Evolutionary conservation across 2,329 filamentous ascomycete species (phyloP).

Genomic region (Paradendryphiella salina): DNA sequence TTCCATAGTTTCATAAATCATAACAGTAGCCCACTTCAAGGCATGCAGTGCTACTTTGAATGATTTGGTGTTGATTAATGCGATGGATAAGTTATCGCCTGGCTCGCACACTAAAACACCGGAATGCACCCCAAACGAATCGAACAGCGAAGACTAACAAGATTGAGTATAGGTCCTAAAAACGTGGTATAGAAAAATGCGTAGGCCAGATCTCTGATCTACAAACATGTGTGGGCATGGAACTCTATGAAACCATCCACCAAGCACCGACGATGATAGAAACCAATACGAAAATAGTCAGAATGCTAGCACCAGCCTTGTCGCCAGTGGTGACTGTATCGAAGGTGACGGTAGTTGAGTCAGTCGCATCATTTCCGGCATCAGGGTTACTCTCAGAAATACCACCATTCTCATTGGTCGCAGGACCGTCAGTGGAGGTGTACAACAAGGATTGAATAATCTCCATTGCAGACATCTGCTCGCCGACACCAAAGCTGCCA

Average conservation of each 20-base stretch:
- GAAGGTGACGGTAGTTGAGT: constrained; percentile 31
- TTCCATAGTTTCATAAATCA: too few relatives aligned
- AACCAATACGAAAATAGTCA: constrained; percentile 62
- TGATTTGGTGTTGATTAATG: background rate
- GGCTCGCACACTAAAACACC: background rate
- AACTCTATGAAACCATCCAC: constrained; percentile 54
- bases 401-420: constrained; percentile 58
- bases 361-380: constrained; percentile 43
- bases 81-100: background rate
- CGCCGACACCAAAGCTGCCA: constrained; percentile 57
- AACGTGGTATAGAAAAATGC: background rate
- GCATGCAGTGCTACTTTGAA: background rate
- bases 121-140: background rate
- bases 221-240: constrained; percentile 1
- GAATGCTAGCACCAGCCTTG: constrained; percentile 67
- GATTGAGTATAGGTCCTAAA: background rate
- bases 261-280: constrained; percentile 60
- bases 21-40: too few relatives aligned
- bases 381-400: constrained; percentile 54
- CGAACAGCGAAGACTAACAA: background rate
- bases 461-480: constrained; percentile 63
- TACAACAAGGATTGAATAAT: constrained; percentile 55
- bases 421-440: constrained; percentile 34
- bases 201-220: background rate
- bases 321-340: constrained; percentile 61